Evolutionary conservation across 208 protist genomes (phyloP).

Genomic region (Leishmania martiniquensis): DNA sequence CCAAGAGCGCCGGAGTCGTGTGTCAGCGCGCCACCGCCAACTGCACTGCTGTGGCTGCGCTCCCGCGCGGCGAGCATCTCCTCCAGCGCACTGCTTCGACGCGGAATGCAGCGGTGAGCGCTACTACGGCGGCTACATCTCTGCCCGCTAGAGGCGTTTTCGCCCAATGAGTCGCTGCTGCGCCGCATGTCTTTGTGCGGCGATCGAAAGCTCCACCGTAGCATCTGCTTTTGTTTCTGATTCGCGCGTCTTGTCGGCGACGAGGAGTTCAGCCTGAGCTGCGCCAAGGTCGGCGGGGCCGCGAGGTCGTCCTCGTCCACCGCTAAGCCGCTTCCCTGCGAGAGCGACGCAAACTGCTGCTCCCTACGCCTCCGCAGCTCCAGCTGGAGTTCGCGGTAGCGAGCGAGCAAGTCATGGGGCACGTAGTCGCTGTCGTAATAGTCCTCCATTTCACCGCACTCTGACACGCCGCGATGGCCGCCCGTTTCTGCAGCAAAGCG

Average conservation of each 20-base stretch:
- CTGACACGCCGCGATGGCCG: conserved; percentile 12
- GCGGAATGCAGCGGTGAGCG: neutral
- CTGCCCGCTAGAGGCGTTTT: conserved; percentile 1
- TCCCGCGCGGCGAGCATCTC: neutral
- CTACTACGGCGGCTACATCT: neutral
- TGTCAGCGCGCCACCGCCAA: conserved; percentile 1
- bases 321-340: conserved; percentile 2
- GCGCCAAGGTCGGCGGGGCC: neutral
- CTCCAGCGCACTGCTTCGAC: neutral
- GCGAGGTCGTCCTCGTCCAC: conserved; percentile 3
- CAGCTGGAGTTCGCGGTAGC: conserved; percentile 33
- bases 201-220: conserved; percentile 7
- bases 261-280: neutral
- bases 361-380: conserved; percentile 16
- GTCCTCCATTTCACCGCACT: conserved; percentile 36
- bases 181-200: neutral
- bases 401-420: conserved; percentile 30
- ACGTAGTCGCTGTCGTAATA: conserved; percentile 57
- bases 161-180: conserved; percentile 2
- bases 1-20: neutral
- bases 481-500: conserved; percentile 2
- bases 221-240: neutral
- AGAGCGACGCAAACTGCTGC: conserved; percentile 15
- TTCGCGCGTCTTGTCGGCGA: neutral
- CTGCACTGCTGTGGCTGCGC: neutral